Percentiles rank a stretch among this genome's conserved stretches.
Conservation (phyloP, 2,329 filamentous ascomycete species). For the Hymenoscyphus salicellus region DNA sequence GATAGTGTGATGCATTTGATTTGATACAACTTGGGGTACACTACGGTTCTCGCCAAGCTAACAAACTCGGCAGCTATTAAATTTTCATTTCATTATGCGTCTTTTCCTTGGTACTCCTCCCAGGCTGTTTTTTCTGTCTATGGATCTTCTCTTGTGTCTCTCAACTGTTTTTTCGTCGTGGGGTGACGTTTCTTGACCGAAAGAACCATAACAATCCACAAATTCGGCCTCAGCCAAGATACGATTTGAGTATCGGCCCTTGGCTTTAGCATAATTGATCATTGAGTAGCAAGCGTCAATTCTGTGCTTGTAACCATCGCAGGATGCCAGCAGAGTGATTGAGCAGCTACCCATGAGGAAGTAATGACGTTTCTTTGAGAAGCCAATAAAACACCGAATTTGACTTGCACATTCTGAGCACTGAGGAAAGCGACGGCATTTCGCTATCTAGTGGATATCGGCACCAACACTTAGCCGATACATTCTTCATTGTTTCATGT, state of each 20-base stretch:
- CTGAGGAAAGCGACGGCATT: background rate
- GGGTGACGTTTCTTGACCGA: background rate
- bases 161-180: background rate
- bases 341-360: background rate
- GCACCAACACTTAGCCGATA: background rate
- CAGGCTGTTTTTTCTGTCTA: background rate
- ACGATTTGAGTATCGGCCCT: background rate
- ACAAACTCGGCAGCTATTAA: background rate
- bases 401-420: background rate
- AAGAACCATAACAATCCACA: background rate
- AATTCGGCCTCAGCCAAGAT: background rate
- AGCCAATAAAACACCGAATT: background rate
- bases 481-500: background rate
- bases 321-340: background rate
- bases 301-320: background rate
- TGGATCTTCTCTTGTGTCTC: background rate
- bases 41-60: background rate
- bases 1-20: background rate
- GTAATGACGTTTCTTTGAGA: background rate
- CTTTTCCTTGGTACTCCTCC: background rate
- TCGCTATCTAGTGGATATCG: background rate
- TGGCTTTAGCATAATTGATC: background rate
- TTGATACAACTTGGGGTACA: background rate
- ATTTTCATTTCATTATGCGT: background rate
- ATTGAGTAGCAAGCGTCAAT: background rate